Base-by-base conservation (phyloP, 1,284 basidiomycete genomes). In the Anthracocystis walkeri region DNA sequence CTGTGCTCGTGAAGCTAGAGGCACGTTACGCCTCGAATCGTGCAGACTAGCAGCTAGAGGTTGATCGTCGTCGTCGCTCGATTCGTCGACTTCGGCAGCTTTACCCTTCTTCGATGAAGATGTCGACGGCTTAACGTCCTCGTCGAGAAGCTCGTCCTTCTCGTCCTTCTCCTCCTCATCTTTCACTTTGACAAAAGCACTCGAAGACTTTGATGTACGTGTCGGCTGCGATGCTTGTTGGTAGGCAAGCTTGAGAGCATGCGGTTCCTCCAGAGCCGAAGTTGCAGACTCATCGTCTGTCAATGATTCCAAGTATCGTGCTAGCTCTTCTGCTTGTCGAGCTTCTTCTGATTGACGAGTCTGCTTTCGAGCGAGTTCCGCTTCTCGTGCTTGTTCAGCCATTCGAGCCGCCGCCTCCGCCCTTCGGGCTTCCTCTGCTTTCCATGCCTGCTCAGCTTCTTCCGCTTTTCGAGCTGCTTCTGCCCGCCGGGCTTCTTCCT, bases 311-410 rank as follows among this genome's bases (percentile, higher is more conserved):
- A 65, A 23, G n/a, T 44, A 55, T 2, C 25, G 42, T 7, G 58
- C 62, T 2, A 61, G 58, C 54, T 65, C 62, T 35, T 61, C 49
- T 4, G 61, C 62, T 31, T 65, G 57, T 27, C 51, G 58, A 14
- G 62, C 68, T 45, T 71, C 62, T 45, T 63, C 56, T 27, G 56
- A 25, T 12, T 41, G 31, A 8, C 18, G 20, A 23, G 21, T 23
- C 42, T 38, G 35, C 35, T 38, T 14, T 16, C 35, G 16, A 44
- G 42, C 41, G 12, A 7, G 4, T 27, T 51, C 33, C 7, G 50
- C 56, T 10, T 63, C 7, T 7, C 25, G 44, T 25, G 45, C 56
- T 14, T 7, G 16, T 14, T 23, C 44, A 11, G 44, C 44, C 20
- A 23, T 25, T 29, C 35, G 21, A 33, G 31, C 21, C 11, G n/a